Percentiles rank a stretch among this genome's conserved stretches.
These are phyloP conservation scores for Colletotrichum ledebouriae DNA, from an alignment of 2,329 filamentous ascomycete species.

Conservation along the genomic window DNA sequence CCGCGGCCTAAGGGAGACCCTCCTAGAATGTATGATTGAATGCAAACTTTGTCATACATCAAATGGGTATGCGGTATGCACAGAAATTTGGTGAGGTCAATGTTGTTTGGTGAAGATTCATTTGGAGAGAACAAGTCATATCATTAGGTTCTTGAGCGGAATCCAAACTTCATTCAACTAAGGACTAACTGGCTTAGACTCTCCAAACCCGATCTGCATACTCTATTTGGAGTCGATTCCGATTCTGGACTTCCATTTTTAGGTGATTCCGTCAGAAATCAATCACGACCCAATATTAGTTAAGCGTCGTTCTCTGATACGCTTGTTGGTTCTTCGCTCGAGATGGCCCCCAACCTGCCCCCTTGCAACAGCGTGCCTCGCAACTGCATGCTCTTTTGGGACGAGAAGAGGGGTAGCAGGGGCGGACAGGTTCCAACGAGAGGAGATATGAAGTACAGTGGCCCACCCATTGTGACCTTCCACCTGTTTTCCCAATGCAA, in stretches of 20 bases:
- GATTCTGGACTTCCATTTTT: not conserved
- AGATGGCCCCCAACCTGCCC: not conserved
- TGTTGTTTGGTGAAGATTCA: too few species aligned
- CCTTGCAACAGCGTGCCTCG: not conserved
- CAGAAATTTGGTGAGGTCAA: too few species aligned
- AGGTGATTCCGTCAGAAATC: not conserved
- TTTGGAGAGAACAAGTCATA: too few species aligned
- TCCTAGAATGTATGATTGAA: too few species aligned
- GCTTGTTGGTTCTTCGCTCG: not conserved
- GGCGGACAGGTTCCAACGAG: not conserved
- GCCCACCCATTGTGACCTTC: not conserved
- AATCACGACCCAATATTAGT: not conserved
- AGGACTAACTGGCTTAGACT: too few species aligned
- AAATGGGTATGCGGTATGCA: too few species aligned
- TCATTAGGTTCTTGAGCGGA: too few species aligned
- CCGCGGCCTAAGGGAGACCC: too few species aligned
- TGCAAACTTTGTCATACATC: too few species aligned
- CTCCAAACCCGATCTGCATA: too few species aligned
- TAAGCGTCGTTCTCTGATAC: not conserved
- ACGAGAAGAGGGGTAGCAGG: not conserved
- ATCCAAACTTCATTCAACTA: too few species aligned
- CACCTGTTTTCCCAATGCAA: not conserved
- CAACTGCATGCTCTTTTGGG: not conserved
- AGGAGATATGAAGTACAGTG: not conserved
- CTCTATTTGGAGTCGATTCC: too few species aligned